phyloP scores from a whole-genome alignment of 1,284 basidiomycete genomes.

The Marasmius fiardii region DNA sequence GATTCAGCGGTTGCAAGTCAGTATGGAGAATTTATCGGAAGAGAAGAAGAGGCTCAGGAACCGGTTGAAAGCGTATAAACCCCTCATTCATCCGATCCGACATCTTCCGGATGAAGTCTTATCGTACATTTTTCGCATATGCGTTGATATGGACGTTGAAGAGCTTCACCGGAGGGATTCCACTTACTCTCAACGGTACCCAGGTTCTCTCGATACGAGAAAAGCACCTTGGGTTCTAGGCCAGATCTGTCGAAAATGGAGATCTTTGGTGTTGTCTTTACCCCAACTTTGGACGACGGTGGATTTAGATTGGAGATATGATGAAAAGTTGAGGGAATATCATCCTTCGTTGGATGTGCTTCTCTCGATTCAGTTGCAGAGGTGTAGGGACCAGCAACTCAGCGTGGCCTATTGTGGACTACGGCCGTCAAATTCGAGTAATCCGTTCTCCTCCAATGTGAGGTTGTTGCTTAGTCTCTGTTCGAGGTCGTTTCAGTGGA shows the following conservation, averaged over 20 bases:
- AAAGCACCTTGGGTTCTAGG: background rate
- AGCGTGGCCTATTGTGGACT: background rate
- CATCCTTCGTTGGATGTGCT: background rate
- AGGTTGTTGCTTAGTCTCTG: background rate
- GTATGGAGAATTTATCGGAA: background rate
- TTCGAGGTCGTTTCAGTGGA: slow-evolving; percentile 1
- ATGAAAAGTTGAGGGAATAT: background rate
- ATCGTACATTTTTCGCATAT: background rate
- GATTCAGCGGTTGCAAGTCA: background rate
- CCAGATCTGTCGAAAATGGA: background rate
- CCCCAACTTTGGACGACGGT: background rate
- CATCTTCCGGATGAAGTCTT: slow-evolving; percentile 1
- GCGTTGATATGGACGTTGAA: slow-evolving; percentile 6
- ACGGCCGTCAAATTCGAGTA: background rate
- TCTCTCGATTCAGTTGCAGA: background rate
- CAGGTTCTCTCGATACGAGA: background rate
- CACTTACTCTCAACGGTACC: background rate
- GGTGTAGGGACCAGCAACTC: background rate
- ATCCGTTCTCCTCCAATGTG: background rate
- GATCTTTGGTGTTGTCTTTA: background rate
- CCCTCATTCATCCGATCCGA: slow-evolving; percentile 2
- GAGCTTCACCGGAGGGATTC: background rate
- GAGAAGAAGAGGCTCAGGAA: background rate
- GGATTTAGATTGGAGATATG: background rate
- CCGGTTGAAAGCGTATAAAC: background rate